Base-by-base conservation (phyloP, 306 rosid genomes). In the Lathyrus tuberosus region DNA sequence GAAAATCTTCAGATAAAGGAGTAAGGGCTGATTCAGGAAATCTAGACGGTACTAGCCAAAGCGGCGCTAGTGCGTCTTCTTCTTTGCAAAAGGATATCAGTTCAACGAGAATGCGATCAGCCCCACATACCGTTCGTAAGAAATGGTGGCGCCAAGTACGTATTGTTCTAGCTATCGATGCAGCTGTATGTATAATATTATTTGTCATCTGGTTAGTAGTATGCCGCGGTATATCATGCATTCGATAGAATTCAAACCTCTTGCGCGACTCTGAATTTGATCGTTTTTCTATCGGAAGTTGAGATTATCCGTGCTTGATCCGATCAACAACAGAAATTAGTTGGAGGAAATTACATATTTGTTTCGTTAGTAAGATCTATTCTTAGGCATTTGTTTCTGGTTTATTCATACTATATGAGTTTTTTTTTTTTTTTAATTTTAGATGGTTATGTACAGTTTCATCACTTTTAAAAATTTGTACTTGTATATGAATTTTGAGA, bases 81-180 rank as follows among this genome's bases (percentile, higher is more conserved):
- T 61, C 89, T 42, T 69, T 74, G 76, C 93, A 84, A 58, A 89
- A 87, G 71, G 96, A 91, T 57, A 28, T 75, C 22, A 76, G 88
- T 72, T 82, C 91, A 31, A 78, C 80, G 90, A 85, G 94, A 82
- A 80, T 78, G 46, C 81, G 96, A 80, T 76, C 90, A 1, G 52
- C 73, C 61, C 75, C 91, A 58, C 96, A 78, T 75, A 83, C 84
- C 70, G 71, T 78, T 49, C 94, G 84, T 7, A 84, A 80, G 80
- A 87, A 80, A 74, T 91, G 91, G 96, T 89, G 96, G 88, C 96
- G 84, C 71, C 97, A 89, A 76, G 96, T 91, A 65, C 82, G 90
- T 53, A 87, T 91, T 76, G 87, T 89, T 54, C 88, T 91, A 57
- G 97, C 97, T 26, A 80, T 91, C n/a, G 94, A 89, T 84, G 96